Base-by-base conservation (phyloP, 139 green algal species). In the Chlamydomonas schloesseri region DNA sequence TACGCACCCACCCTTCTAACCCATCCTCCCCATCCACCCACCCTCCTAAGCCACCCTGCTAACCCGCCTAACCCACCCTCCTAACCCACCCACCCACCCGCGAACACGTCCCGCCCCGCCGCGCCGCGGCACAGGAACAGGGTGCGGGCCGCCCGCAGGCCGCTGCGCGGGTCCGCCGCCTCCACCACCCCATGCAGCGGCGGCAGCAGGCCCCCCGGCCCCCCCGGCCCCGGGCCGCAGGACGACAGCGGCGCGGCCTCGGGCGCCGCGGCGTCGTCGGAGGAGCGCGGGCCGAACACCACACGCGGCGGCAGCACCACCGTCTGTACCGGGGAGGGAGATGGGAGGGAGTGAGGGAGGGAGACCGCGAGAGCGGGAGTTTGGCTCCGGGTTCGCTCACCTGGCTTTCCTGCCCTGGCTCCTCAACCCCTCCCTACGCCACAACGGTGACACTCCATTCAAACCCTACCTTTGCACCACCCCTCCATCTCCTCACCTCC, bases 281-380 rank as follows among this genome's bases (percentile, higher is more conserved):
- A 88, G 70, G 83, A 88, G 64, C 81, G 87, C 2, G 37, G n/a
- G 0, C 90, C 90, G 50, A 89, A 86, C 33, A 90, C 55, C 15
- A 82, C 84, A 0, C 87, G 78, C 26, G 90, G 88, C 6, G 67
- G 77, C 90, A 92, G 88, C 50, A 79, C 90, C 21, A 91, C 75
- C 15, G 68, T 31, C 86, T 90, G 88, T 8, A 13, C 28, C 50
- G 33, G 46, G 36, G 37, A 14, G 69, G 53, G 36, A 26, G 33
- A 64, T 36, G 0, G 20, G 70, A 23, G 50, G 68, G 15, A 24
- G n/a, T 31, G 53, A 20, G 74, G 2, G 18, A 65, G n/a, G 3
- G 53, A 29, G 31, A n/a, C n/a, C n/a, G n/a, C n/a, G n/a, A n/a
- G n/a, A n/a, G n/a, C n/a, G n/a, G n/a, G n/a, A n/a, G n/a, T n/a